Evolutionary conservation across 768 basidiomycete species (phyloP).

Genomic region (Leucocoprinus sp.): DNA sequence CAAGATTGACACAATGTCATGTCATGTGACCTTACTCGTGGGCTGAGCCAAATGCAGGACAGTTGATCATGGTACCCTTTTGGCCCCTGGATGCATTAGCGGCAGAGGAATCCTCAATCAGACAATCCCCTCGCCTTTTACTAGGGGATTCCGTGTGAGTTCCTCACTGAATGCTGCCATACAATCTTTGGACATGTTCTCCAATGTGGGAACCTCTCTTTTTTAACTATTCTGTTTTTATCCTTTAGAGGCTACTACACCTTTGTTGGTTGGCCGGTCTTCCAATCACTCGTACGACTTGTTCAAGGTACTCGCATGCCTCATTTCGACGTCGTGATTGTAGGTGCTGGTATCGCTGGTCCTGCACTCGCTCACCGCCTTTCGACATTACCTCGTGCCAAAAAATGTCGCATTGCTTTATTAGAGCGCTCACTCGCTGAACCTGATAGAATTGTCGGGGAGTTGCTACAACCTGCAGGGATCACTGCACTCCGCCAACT

Average conservation of each 20-base stretch:
- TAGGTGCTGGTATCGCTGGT: slow-evolving; percentile 91
- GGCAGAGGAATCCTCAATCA: slow-evolving; percentile 39
- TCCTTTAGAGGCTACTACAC: no score
- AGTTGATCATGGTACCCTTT: background rate
- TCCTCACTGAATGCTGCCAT: slow-evolving; percentile 31
- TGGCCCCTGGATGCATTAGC: slow-evolving; percentile 14
- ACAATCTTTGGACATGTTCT: slow-evolving; percentile 35
- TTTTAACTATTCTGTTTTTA: no score
- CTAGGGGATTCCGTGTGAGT: slow-evolving; percentile 47
- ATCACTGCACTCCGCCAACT: slow-evolving; percentile 66
- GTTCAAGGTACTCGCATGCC: no score
- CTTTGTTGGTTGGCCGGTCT: no score
- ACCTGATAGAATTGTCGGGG: slow-evolving; percentile 96
- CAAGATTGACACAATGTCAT: background rate
- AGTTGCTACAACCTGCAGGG: slow-evolving; percentile 92
- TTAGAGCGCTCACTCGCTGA: slow-evolving; percentile 88
- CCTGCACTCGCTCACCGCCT: slow-evolving; percentile 82
- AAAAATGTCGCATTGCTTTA: slow-evolving; percentile 69
- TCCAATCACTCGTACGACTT: no score
- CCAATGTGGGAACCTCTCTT: slow-evolving; percentile 17
- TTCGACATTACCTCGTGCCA: slow-evolving; percentile 42
- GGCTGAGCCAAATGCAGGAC: slow-evolving; percentile 34
- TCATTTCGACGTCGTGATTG: slow-evolving; percentile 72
- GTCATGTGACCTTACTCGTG: slow-evolving; percentile 27
- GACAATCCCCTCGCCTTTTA: slow-evolving; percentile 52